phyloP scores from a whole-genome alignment of 129 eudicot species.

The Arctium minus region DNA sequence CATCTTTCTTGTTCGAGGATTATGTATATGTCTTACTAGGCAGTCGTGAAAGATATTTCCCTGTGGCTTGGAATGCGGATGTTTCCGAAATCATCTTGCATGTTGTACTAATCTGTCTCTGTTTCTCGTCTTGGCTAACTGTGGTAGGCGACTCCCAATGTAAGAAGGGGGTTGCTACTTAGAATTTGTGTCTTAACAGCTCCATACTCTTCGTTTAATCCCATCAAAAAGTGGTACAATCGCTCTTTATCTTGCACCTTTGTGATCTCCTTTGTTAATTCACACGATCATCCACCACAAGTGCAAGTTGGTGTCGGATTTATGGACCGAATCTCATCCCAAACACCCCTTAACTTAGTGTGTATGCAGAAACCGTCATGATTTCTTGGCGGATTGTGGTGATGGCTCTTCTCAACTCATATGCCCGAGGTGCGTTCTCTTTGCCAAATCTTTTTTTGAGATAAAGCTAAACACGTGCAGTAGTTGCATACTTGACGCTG shows the following conservation, averaged over 20 bases:
- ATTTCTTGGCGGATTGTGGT: not conserved
- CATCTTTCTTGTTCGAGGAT: not conserved
- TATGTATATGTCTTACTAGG: not conserved
- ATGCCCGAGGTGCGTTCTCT: too few species aligned
- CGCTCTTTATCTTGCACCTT: not conserved
- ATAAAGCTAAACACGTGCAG: too few species aligned
- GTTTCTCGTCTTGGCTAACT: not conserved
- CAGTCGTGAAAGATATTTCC: not conserved
- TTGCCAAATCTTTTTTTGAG: too few species aligned
- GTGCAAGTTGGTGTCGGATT: not conserved
- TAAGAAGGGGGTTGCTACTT: not conserved
- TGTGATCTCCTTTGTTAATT: not conserved
- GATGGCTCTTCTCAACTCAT: not conserved
- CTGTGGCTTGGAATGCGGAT: not conserved
- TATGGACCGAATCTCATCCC: not conserved
- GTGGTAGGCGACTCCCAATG: not conserved
- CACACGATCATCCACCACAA: not conserved
- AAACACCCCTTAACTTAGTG: not conserved
- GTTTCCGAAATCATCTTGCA: not conserved
- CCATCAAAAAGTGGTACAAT: not conserved
- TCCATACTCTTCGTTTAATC: not conserved
- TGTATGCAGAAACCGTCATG: not conserved
- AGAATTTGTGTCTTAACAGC: not conserved
- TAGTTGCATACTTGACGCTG: too few species aligned
- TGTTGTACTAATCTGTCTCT: not conserved